Evolutionary conservation across 1,284 basidiomycete genomes (phyloP).

Genomic region (Austropuccinia psidii): DNA sequence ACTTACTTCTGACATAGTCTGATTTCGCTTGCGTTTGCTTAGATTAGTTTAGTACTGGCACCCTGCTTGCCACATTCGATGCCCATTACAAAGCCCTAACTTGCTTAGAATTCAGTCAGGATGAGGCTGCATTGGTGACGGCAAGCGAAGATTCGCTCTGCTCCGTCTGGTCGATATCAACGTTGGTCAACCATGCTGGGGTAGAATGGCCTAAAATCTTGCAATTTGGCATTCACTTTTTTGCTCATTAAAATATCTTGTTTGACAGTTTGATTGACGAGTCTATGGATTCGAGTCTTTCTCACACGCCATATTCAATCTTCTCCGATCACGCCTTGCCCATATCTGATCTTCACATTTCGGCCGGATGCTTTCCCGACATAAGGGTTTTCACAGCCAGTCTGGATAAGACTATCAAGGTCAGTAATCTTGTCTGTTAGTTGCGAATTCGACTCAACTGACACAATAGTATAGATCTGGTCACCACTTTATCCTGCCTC

Average conservation of each 20-base stretch:
- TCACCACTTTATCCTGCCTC: constrained; percentile 37
- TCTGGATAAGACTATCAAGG: constrained; percentile 85
- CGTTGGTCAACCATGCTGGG: constrained; percentile 53
- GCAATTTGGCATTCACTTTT: constrained; percentile 49
- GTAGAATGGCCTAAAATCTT: constrained; percentile 35
- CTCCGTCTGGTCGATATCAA: constrained; percentile 79
- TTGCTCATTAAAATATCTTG: neutral
- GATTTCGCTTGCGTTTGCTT: constrained; percentile 40
- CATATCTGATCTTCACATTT: constrained; percentile 71
- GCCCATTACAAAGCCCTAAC: constrained; percentile 87
- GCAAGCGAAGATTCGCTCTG: constrained; percentile 82
- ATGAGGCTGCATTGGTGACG: constrained; percentile 70
- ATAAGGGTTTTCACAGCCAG: constrained; percentile 70
- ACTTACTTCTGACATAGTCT: constrained; percentile 30
- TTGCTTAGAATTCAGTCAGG: constrained; percentile 70
- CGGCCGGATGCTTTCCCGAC: constrained; percentile 65
- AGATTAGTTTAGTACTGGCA: constrained; percentile 71
- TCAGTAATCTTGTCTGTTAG: constrained; percentile 45
- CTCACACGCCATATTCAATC: constrained; percentile 65
- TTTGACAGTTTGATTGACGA: constrained; percentile 16
- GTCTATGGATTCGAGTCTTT: constrained; percentile 39
- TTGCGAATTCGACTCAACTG: constrained; percentile 31
- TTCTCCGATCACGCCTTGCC: constrained; percentile 86
- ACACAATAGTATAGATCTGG: constrained; percentile 40
- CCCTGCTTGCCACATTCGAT: constrained; percentile 80